Base-by-base conservation (phyloP, 2,329 filamentous ascomycete species). In the Zopfia rhizophila region DNA sequence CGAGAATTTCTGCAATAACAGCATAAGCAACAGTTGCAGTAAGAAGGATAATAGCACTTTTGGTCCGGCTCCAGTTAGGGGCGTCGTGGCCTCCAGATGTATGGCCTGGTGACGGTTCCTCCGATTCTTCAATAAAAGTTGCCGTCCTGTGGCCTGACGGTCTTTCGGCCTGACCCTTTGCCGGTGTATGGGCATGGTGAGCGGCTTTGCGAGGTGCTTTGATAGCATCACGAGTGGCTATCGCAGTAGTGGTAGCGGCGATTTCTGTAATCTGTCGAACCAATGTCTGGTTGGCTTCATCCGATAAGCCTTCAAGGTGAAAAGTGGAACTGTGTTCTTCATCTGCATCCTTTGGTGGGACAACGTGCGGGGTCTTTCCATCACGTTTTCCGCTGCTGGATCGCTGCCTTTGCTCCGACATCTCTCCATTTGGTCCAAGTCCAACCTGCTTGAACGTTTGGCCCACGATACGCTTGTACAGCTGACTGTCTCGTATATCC, bases 1-100 rank as follows among this genome's bases (percentile, higher is more conserved):
- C 95, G 5, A 99, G 77, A 41, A 99, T 97, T 72, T 99, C 94
- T 6, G 94, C 94, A 68, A 99, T 96, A 25, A 97, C 78, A n/a
- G 95, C 94, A 69, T 99, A 99, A 10, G 96, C 81, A 11, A 97
- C 65, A 0, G 94, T 99, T 3, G 95, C 93, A 2, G 85, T 87
- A 56, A 97, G 84, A 10, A 99, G 79, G 47, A 99, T 93, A 33
- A 97, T 78, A 2, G 91, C 82, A 78, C 91, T 96, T 82, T 97
- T 97, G 40, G 82, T 83, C 51, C 91, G 87, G 62, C 93, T 90
- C 94, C 94, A 99, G 69, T 99, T 99, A 4, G 94, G 94, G n/a
- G 94, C 94, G 72, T 99, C 94, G 63, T 99, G 95, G 1, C 93
- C 92, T 39, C 75, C 75, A 28, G 68, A 65, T 39, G 62, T 61